Base-by-base conservation (phyloP, 2,329 filamentous ascomycete genomes). In the Torrubiellomyces zombiae region DNA sequence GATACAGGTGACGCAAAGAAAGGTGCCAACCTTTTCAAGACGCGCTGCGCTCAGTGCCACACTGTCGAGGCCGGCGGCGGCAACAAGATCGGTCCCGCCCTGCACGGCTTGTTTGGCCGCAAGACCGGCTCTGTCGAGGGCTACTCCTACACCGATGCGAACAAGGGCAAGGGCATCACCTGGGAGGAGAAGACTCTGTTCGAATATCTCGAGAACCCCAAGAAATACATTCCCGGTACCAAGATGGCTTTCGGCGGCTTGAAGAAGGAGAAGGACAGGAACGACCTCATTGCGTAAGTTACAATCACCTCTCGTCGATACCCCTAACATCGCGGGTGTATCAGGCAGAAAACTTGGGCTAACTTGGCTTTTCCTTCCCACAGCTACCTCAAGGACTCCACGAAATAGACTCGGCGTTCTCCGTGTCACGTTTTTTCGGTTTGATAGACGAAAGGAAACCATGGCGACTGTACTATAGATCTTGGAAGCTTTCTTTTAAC, bases 161-260 rank as follows among this genome's bases (percentile, higher is more conserved):
- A 98, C 80, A 95, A 95, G 78, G 63, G 77, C 51, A 92, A 92
- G 68, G 85, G 76, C 48, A 73, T 98, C 45, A 67, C 60, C 46
- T 98, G 89, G 89, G 61, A 82, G 43, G 74, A 93, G 52, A 56
- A 73, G 38, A 78, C 80, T 58, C 71, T 98, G 46, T 95, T 93
- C 63, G 70, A 75, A 42, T 98, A 98, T 75, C 85, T 98, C 50
- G 89, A 98, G 74, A 95, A 95, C 78, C 89, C 89, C 64, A 98
- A 98, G 78, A 95, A 95, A 73, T 98, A 85, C 75, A 94, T 98
- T 40, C 89, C 89, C 44, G 89, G 89, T 45, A 98, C 89, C 66
- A 98, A 95, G 82, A 98, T 98, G 89, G 89, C 89, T 48, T 98
- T 95, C 55, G 89, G 89, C 64, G 89, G 89, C 58, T 73, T 98